Evolutionary conservation across 2,329 filamentous ascomycete species (phyloP).

Genomic region (Pseudogymnoascus sp.): DNA sequence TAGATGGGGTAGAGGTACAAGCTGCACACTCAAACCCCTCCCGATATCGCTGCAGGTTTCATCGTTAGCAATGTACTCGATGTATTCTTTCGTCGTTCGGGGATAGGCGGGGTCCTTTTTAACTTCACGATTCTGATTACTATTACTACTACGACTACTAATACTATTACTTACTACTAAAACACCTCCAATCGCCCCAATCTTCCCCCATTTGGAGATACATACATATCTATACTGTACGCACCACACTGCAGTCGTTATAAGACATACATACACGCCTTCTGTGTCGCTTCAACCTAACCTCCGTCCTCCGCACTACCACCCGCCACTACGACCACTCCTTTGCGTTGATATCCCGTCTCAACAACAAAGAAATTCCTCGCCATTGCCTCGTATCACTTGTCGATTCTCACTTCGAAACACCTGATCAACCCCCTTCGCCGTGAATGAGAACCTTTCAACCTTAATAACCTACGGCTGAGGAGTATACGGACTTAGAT

Average conservation of each 20-base stretch:
- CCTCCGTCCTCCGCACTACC: background rate
- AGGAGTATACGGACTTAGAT: constrained; percentile 50
- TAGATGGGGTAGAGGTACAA: background rate
- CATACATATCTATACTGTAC: background rate
- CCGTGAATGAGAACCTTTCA: background rate
- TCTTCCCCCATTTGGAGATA: background rate
- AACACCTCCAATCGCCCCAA: too few species aligned
- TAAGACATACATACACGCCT: background rate
- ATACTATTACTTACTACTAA: too few species aligned
- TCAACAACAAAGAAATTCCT: constrained; percentile 19
- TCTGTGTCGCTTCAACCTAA: background rate
- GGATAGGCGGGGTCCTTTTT: background rate
- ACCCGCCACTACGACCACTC: background rate
- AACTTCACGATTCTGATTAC: background rate
- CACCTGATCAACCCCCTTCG: background rate
- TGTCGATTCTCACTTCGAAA: background rate
- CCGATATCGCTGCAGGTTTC: background rate
- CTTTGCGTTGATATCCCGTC: constrained; percentile 12
- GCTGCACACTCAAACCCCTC: background rate
- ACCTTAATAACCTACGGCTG: constrained; percentile 43
- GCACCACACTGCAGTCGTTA: background rate
- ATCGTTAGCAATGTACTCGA: background rate
- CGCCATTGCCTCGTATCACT: background rate
- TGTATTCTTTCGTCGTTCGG: background rate
- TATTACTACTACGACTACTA: too few species aligned